phyloP scores from a whole-genome alignment of 148 eudicot genomes.

The Salicornia ramosissima region DNA sequence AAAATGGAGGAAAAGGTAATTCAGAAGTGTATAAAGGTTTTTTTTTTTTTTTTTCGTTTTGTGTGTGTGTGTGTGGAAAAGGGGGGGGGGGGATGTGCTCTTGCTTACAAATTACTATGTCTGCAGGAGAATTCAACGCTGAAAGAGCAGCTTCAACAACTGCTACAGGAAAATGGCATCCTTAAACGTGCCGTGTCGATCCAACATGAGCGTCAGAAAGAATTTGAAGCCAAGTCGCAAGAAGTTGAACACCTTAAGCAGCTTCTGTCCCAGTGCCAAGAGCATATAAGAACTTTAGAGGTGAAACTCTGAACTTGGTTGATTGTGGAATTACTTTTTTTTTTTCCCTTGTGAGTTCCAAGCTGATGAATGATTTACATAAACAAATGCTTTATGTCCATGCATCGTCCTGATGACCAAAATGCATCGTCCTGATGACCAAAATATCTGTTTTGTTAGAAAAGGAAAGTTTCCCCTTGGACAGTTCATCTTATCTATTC shows the following conservation, averaged over 20 bases:
- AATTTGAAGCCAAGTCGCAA: constrained; percentile 54
- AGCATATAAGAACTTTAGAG: constrained; percentile 77
- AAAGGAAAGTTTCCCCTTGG: background rate
- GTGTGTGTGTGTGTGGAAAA: no score
- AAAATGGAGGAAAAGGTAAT: no score
- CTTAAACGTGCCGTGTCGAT: constrained; percentile 78
- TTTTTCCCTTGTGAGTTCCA: background rate
- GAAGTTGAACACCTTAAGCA: constrained; percentile 71
- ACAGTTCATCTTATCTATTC: background rate
- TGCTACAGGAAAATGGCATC: constrained; percentile 60
- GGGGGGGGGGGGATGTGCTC: no score
- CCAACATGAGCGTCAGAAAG: constrained; percentile 85
- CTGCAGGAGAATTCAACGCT: constrained; percentile 54
- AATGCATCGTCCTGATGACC: no score
- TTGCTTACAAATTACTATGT: background rate
- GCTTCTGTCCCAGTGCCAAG: constrained; percentile 75
- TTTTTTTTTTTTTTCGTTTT: no score
- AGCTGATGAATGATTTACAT: background rate
- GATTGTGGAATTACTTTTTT: background rate
- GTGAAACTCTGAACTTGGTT: constrained; percentile 28
- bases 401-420: background rate
- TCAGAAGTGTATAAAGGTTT: no score
- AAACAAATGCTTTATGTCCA: background rate
- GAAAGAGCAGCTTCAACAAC: constrained; percentile 58
- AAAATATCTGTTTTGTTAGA: no score